Evolutionary conservation across 2,329 filamentous ascomycete species (phyloP), one percentile per base, ranked within the genome.

Genomic region (Trichoderma koningiopsis): DNA sequence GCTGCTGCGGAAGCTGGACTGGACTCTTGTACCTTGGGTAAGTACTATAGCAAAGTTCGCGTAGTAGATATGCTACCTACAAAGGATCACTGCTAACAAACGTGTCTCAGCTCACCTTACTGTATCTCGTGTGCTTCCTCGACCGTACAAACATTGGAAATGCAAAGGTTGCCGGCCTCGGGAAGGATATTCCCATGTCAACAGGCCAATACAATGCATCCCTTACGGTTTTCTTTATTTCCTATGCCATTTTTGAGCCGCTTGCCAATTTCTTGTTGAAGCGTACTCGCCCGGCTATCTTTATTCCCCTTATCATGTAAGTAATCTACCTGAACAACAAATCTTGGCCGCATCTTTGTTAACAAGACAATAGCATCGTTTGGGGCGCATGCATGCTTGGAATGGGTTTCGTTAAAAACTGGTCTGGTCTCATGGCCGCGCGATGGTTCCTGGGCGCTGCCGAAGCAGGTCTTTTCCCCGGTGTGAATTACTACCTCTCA

Each of bases 211-310:
- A 94, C 81, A 94, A 94, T 77, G 84, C 87, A 27, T 87, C 89
- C 0, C 83, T 97, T 8, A 92, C 91, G 40, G 91, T 96, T 73
- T 97, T 97, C 82, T 97, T 96, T 81, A 85, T 96, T 61, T 93
- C 91, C 0, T 97, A 97, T 77, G 86, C 92, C 2, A 80, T 94
- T 40, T 94, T 93, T 72, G 93, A 96, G 77, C 88, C 89, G 0
- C 74, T 94, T 55, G 93, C 92, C 70, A 96, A 97, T 77, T 83
- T 95, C 58, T 80, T 97, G 29, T 88, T 97, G 70, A 97, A 96
- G 81, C 86, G 85, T 22, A 82, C 92, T 71, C 86, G 89, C 1
- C 94, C 94, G 0, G 92, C 90, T 49, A 81, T 94, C 65, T 97
- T 96, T 76, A 88, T 96, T 68, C 91, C 93, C 2, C 82, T 86